Percentiles rank a stretch among this genome's conserved stretches.
Evolutionary conservation across 768 basidiomycete genomes (phyloP).

Genomic region (Antrodiella citrinella): DNA sequence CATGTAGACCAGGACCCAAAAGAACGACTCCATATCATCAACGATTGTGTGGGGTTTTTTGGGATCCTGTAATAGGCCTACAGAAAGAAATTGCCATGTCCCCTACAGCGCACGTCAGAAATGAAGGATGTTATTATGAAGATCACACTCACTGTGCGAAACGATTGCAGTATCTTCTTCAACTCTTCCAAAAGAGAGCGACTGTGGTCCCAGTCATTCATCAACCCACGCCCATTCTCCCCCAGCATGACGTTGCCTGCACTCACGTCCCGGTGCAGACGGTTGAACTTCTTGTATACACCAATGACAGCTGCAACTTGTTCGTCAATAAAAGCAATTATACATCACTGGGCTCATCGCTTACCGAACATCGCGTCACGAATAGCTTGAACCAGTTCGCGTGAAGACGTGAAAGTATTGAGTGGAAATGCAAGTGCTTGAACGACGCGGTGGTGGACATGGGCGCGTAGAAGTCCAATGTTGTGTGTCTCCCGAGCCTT

Average conservation of each 20-base stretch:
- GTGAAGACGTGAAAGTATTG: background rate
- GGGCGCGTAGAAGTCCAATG: background rate
- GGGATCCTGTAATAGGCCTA: background rate
- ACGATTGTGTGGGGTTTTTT: conserved; percentile 3
- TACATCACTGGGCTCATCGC: background rate
- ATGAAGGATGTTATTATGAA: background rate
- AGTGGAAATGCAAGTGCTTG: conserved; percentile 7
- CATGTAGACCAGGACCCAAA: conserved; percentile 7
- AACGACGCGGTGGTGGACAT: conserved; percentile 5
- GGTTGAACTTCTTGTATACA: background rate
- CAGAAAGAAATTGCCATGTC: conserved; percentile 10
- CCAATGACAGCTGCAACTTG: background rate
- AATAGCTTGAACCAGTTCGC: conserved; percentile 4
- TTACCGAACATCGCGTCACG: conserved; percentile 3
- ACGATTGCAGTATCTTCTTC: background rate
- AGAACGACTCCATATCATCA: conserved; percentile 13
- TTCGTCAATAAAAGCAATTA: background rate
- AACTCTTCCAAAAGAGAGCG: background rate
- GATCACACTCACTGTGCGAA: background rate
- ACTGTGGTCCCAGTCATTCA: conserved; percentile 9
- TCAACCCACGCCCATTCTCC: conserved; percentile 1
- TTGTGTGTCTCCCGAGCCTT: background rate
- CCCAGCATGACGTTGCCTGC: conserved; percentile 7
- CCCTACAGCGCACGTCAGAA: background rate
- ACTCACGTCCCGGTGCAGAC: conserved; percentile 9